Evolutionary conservation across 208 protist genomes (phyloP).

Genomic region (Vickermania ingenoplastis): DNA sequence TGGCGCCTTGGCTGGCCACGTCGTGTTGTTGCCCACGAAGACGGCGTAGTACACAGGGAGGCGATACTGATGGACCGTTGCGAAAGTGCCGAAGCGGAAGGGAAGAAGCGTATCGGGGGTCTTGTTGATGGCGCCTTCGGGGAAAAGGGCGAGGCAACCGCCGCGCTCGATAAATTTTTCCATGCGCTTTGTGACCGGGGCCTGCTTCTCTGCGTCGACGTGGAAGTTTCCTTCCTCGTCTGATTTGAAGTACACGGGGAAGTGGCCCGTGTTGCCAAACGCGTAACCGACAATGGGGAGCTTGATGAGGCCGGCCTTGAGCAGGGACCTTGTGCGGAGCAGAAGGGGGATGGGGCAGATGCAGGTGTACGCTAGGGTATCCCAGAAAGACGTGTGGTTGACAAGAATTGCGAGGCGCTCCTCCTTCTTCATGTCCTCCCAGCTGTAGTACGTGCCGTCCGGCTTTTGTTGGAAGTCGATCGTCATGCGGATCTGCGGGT

Average conservation of each 20-base stretch:
- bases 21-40: constrained; percentile 27
- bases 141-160: constrained; percentile 41
- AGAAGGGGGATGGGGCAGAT: constrained; percentile 19
- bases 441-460: constrained; percentile 21
- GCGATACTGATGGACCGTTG: constrained; percentile 33
- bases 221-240: constrained; percentile 40
- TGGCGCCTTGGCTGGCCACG: constrained; percentile 24
- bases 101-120: constrained; percentile 21
- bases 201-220: constrained; percentile 52
- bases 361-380: constrained; percentile 30
- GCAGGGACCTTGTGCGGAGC: constrained; percentile 27
- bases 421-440: not conserved
- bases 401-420: constrained; percentile 19
- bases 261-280: constrained; percentile 47
- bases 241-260: constrained; percentile 60
- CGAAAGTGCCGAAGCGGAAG: constrained; percentile 55
- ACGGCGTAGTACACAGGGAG: constrained; percentile 43
- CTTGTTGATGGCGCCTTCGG: constrained; percentile 54
- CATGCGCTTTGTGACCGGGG: constrained; percentile 19
- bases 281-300: constrained; percentile 52
- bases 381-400: constrained; percentile 73
- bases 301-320: constrained; percentile 40
- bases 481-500: constrained; percentile 42
- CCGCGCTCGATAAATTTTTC: constrained; percentile 19
- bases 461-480: constrained; percentile 12